phyloP scores from a whole-genome alignment of 331 rosid genomes.

The Pyracantha coccinea region DNA sequence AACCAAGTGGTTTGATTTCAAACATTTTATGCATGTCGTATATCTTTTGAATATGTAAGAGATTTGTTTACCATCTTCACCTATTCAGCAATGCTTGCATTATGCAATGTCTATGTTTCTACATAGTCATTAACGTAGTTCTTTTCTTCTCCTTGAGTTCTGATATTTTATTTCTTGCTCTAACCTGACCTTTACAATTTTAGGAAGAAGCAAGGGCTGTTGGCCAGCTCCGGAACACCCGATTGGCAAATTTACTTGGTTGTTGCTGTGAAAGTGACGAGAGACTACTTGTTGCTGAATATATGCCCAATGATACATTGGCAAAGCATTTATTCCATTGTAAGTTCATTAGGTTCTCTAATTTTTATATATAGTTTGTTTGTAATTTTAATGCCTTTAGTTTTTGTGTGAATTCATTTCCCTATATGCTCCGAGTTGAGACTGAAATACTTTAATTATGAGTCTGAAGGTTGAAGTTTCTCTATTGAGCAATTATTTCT shows the following conservation, averaged over 20 bases:
- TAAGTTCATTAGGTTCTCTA: constrained; percentile 28
- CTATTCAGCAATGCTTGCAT: not conserved
- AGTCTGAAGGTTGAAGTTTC: not conserved
- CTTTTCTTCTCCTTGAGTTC: not conserved
- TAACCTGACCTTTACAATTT: constrained; percentile 14
- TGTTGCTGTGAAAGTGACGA: constrained; percentile 91
- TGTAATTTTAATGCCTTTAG: not conserved
- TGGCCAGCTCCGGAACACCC: constrained; percentile 79
- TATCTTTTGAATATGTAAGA: not conserved
- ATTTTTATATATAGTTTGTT: not conserved
- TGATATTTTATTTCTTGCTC: not conserved
- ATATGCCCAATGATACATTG: constrained; percentile 77
- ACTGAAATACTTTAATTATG: not conserved
- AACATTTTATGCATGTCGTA: not conserved
- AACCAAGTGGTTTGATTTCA: not conserved
- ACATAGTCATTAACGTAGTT: not conserved
- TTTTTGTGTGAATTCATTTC: not conserved
- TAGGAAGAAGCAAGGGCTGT: constrained; percentile 90
- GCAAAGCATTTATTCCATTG: constrained; percentile 93
- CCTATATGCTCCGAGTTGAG: not conserved
- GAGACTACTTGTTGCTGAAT: constrained; percentile 86
- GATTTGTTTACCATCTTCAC: not conserved
- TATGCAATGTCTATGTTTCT: not conserved
- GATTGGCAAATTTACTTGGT: constrained; percentile 82
- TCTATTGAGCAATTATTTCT: not conserved